Evolutionary conservation across 2,329 filamentous ascomycete species (phyloP).

Genomic region (Aspergillus fumigatiaffinis): DNA sequence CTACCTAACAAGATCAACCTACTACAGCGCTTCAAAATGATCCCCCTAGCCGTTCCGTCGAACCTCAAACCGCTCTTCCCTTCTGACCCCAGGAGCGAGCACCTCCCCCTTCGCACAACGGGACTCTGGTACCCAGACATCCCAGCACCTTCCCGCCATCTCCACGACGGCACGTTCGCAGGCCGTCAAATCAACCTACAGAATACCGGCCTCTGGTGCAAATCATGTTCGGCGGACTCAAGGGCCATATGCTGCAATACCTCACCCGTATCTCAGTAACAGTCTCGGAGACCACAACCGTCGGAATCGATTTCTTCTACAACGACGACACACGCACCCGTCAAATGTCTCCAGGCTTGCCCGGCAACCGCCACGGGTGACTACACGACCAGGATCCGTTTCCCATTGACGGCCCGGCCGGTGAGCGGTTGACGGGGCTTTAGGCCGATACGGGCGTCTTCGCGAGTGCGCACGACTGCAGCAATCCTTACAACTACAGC

Average conservation of each 20-base stretch:
- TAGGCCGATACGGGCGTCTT: slow-evolving; percentile 2
- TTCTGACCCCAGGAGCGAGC: slow-evolving; percentile 4
- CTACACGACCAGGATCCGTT: slow-evolving; percentile 12
- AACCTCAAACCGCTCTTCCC: slow-evolving; percentile 7
- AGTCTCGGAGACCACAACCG: slow-evolving; percentile 8
- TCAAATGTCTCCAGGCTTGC: slow-evolving; percentile 5
- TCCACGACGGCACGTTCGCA: slow-evolving; percentile 11
- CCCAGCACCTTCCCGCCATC: slow-evolving; percentile 7
- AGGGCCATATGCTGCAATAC: slow-evolving; percentile 13
- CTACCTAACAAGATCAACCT: too few species aligned
- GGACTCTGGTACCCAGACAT: slow-evolving; percentile 19
- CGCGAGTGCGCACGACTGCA: too few species aligned
- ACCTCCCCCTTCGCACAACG: slow-evolving; percentile 11
- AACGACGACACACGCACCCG: slow-evolving; percentile 3
- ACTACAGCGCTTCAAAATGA: slow-evolving; percentile 15
- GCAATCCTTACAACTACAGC: too few species aligned
- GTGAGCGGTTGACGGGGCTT: slow-evolving; percentile 13
- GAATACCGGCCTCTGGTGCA: slow-evolving; percentile 15
- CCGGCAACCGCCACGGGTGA: slow-evolving; percentile 3
- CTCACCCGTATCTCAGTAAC: slow-evolving; percentile 17
- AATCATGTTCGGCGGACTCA: slow-evolving; percentile 17
- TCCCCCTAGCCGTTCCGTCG: too few species aligned
- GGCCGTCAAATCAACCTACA: slow-evolving; percentile 4
- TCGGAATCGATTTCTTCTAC: slow-evolving; percentile 17
- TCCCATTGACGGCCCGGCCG: slow-evolving; percentile 15